Evolutionary conservation across 2,329 filamentous ascomycete species (phyloP), one percentile per base, ranked within the genome.

Genomic region (Exophiala calicioides): DNA sequence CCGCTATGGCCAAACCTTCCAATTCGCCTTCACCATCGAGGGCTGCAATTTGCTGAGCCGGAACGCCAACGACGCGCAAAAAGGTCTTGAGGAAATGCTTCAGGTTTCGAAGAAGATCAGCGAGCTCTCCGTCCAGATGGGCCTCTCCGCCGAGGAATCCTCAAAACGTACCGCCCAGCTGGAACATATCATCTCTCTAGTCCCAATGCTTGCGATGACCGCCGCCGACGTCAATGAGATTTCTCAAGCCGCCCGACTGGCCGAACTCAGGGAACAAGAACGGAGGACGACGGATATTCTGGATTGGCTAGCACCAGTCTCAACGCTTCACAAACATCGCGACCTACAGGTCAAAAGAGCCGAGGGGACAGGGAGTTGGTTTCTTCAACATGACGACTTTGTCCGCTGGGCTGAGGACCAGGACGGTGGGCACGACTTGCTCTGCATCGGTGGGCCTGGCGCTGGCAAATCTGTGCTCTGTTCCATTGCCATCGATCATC

Each of bases 331-430:
- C 21, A 55, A 54, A 24, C 55, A 59, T 39, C 45, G 46, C 6
- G 57, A 59, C 24, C 29, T 56, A 6, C 55, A 59, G 42, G 20
- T 39, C 26, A 49, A 55, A 26, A 57, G 60, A 7, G 48, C 61
- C 1, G 42, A 51, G 12, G 60, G 59, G 6, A 68, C 65, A 8
- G 65, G 65, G 31, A 42, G 61, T 37, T 68, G 65, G 63, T 63
- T 67, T 30, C 47, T 60, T 1, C 35, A 52, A 12, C 58, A 64
- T 46, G 16, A 24, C 10, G 30, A 34, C 3, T 67, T 65, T 43
- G 21, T 33, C 2, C 16, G 50, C 4, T 68, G 63, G 65, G 15
- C 46, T 2, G 29, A 57, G 15, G 50, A 45, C 18, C 15, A 31
- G 8, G 20, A 26, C 26, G 35, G 21, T 9, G 41, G 35, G 20